A percentile compares a stretch with the other conserved stretches of the same genome.
These are phyloP conservation scores for Cutaneotrichosporon curvatum DNA, from an alignment of 1,284 basidiomycete genomes.

Conservation along the genomic window DNA sequence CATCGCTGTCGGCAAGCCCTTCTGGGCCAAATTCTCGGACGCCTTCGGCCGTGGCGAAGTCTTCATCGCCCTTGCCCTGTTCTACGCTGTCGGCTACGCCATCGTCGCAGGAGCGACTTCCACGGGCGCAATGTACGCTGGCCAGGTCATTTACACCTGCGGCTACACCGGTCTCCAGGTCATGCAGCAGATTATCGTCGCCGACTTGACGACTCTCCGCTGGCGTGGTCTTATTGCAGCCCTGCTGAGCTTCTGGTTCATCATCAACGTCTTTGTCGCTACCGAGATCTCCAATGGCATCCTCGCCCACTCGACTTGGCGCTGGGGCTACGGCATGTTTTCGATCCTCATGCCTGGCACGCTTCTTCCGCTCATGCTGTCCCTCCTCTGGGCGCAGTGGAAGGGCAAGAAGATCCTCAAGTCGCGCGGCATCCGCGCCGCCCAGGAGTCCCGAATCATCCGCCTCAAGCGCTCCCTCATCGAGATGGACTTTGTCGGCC, in stretches of 20 bases:
- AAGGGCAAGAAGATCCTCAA: constrained; percentile 16
- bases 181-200: constrained; percentile 65
- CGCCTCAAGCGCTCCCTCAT: constrained; percentile 3
- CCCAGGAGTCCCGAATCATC: not conserved
- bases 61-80: constrained; percentile 53
- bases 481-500: constrained; percentile 51
- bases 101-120: constrained; percentile 60
- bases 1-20: constrained; percentile 66
- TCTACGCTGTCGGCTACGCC: constrained; percentile 52
- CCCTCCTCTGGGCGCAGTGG: constrained; percentile 42
- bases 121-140: constrained; percentile 50
- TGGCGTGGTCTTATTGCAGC: constrained; percentile 66
- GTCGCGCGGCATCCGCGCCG: not conserved
- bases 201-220: constrained; percentile 69
- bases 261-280: constrained; percentile 55
- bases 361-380: constrained; percentile 37
- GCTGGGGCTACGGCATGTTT: constrained; percentile 65
- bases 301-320: constrained; percentile 44
- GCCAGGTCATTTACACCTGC: constrained; percentile 17
- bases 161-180: constrained; percentile 60
- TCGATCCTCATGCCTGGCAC: constrained; percentile 43
- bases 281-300: constrained; percentile 61
- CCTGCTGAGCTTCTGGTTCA: constrained; percentile 61
- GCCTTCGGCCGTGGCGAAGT: constrained; percentile 53
- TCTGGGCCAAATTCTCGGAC: constrained; percentile 72